Percentiles rank a stretch among this genome's conserved stretches.
Conservation (phyloP, 2,329 filamentous ascomycete genomes). For the Talaromyces islandicus region DNA sequence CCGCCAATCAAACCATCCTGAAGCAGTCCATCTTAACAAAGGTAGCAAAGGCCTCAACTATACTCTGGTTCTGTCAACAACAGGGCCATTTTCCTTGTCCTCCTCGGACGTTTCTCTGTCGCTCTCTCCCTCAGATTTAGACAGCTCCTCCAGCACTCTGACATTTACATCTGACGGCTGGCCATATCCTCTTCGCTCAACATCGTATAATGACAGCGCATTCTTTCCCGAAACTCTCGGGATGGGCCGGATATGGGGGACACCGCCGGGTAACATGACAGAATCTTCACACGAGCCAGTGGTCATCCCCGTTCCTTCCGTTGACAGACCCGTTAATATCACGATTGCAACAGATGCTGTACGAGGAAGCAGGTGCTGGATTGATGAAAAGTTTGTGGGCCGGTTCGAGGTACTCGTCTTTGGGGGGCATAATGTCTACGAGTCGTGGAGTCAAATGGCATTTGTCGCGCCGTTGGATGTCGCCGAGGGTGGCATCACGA, state of each 20-base stretch:
- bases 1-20: slow-evolving; percentile 24
- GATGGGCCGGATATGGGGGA: slow-evolving; percentile 50
- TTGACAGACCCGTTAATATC: slow-evolving; percentile 17
- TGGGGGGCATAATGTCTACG: slow-evolving; percentile 46
- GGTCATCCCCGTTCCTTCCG: slow-evolving; percentile 24
- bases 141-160: slow-evolving; percentile 25
- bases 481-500: neutral
- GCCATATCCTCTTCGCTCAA: slow-evolving; percentile 45
- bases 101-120: slow-evolving; percentile 40
- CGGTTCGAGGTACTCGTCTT: slow-evolving; percentile 52
- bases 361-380: slow-evolving; percentile 46
- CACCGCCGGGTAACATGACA: slow-evolving; percentile 25
- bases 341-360: slow-evolving; percentile 41
- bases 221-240: slow-evolving; percentile 38
- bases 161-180: slow-evolving; percentile 41
- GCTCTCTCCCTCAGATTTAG: slow-evolving; percentile 18
- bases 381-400: slow-evolving; percentile 41
- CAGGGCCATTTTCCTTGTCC: slow-evolving; percentile 40
- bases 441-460: slow-evolving; percentile 54
- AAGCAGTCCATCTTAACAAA: slow-evolving; percentile 30
- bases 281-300: slow-evolving; percentile 42
- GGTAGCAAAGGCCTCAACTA: slow-evolving; percentile 53
- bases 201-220: slow-evolving; percentile 34
- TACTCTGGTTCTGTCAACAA: slow-evolving; percentile 45
- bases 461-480: slow-evolving; percentile 46